These are phyloP conservation scores for Tolypocladium capitatum DNA, from an alignment of 2,329 filamentous ascomycete genomes.

Conservation along the genomic window DNA sequence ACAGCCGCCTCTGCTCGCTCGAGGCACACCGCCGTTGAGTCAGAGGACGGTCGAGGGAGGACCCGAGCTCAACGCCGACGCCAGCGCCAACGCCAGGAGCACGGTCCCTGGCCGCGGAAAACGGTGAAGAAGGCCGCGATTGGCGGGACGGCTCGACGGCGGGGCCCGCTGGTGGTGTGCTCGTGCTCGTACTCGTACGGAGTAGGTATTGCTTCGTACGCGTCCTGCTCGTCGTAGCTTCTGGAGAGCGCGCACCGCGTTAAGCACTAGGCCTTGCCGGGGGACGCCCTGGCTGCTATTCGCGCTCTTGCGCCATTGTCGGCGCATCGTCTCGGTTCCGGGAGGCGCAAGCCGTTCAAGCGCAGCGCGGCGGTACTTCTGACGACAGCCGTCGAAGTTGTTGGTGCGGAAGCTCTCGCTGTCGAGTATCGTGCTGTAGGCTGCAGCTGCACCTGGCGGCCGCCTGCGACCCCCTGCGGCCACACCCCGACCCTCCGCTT, in stretches of 20 bases:
- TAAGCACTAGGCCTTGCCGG: not conserved
- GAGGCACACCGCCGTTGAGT: slow-evolving; percentile 4
- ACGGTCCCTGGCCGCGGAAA: not conserved
- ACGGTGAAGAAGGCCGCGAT: slow-evolving; percentile 1
- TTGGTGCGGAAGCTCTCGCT: not conserved
- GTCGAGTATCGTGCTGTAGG: no score
- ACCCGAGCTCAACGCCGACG: no score
- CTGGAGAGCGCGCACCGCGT: not conserved
- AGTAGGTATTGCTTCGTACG: no score
- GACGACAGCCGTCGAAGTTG: not conserved
- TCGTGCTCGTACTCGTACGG: no score
- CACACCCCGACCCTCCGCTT: not conserved
- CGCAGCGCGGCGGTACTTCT: not conserved
- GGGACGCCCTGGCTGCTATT: not conserved
- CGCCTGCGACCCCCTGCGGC: no score
- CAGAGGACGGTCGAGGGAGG: no score
- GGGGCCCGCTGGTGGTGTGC: not conserved
- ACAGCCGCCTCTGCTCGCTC: not conserved
- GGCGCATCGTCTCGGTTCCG: no score
- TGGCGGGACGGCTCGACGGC: not conserved
- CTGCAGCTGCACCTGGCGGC: no score
- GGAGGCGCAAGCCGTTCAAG: no score
- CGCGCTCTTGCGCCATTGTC: not conserved
- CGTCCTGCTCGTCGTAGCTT: no score
- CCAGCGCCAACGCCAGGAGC: no score